Evolutionary conservation across 495 filamentous ascomycete species (phyloP), one percentile per base, ranked within the genome.

Genomic region (Daldinia grandis): DNA sequence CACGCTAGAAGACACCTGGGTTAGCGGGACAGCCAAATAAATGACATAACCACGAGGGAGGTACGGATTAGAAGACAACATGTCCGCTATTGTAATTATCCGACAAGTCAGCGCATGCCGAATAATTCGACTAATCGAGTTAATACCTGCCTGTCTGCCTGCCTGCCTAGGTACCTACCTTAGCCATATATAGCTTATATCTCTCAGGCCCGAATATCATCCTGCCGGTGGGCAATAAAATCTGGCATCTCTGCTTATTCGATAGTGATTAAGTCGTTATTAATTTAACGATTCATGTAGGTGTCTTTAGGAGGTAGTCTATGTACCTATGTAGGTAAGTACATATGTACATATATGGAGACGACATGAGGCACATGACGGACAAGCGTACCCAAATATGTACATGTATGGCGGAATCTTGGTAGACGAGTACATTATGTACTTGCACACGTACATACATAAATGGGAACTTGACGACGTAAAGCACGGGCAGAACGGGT

Each of bases 21-120:
- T 62, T 71, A 71, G 67, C 55, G 61, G 58, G 42, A 25, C 56
- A 27, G 25, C 17, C 1, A 37, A 60, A 56, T 66, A 72, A 68
- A 72, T 72, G 64, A 72, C 69, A 72, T 72, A 72, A 72, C 59
- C 44, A 50, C 37, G 47, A 61, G 21, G 50, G 38, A 55, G n/a
- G n/a, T n/a, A 44, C 40, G 35, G n/a, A 40, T 51, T 27, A 62
- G 21, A 68, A 62, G 38, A 68, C 50, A 62, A 19, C 35, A 50
- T 51, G 42, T 51, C 28, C 51, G 9, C 14, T 61, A 33, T 1
- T 17, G 58, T 50, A 63, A 72, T 68, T 68, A 72, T 58, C 69
- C 64, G 69, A 59, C 49, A 58, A 72, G 44, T 68, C 24, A 59
- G 12, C 9, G 10, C 19, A 67, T 59, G 59, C 69, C 64, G 49